Evolutionary conservation across 768 basidiomycete genomes (phyloP), one percentile per base, ranked within the genome.

Genomic region (Tricholoma flavovirens): DNA sequence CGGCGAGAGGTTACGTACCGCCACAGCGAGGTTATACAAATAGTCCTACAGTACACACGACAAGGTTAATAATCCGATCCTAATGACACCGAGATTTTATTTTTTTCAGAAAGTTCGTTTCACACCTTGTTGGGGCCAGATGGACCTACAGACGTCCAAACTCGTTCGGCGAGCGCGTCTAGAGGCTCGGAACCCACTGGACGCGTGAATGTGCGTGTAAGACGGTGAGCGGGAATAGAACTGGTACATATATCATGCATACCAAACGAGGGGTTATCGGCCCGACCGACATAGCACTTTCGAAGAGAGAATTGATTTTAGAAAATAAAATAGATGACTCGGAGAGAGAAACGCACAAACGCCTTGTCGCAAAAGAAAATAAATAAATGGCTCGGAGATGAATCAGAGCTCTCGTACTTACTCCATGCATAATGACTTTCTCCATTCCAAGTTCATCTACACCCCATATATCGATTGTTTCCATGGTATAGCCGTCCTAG

Each of bases 181-280:
- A 93, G 72, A 0, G 88, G 83, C 67, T 95, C 90, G 6, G 88
- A 86, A 2, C 91, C 94, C 48, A 93, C 94, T 95, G 57, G 9
- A 49, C n/a, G 51, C 5, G 2, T 42, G 57, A 12, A 45, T 21
- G n/a, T n/a, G n/a, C n/a, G n/a, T n/a, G 19, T 56, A 22, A 17
- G 45, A 60, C 15, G 17, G 12, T 10, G 11, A 38, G 14, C 14
- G 21, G 54, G 17, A 8, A 40, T 22, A 0, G 38, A 29, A 49
- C 19, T 10, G 24, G 24, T 26, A 19, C 12, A 7, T 19, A 32
- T 11, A 42, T 3, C 22, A 4, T 9, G 65, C 83, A 51, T 60
- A 95, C 93, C 77, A 68, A 98, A 97, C 0, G 91, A 93, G 0
- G 92, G 90, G 60, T 96, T 97, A 59, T 91, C 86, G 11, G 83